These are phyloP conservation scores for Pilobolus umbonatus DNA, from an alignment of 192 early-diverging fungal genomes.

Conservation along the genomic window DNA sequence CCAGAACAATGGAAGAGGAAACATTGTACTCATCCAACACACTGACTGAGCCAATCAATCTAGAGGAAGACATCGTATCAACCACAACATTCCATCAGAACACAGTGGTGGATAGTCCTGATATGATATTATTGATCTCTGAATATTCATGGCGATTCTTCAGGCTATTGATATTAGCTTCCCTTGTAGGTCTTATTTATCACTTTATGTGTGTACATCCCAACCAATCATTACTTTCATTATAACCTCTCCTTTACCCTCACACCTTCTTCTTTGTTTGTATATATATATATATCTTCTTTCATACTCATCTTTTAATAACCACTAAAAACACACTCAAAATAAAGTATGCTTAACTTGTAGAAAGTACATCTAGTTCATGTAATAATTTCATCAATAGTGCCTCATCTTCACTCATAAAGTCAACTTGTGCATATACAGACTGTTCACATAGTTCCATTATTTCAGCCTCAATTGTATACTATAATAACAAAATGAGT, in stretches of 20 bases:
- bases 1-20: neutral
- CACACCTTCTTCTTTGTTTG: neutral
- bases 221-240: conserved; percentile 8
- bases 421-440: neutral
- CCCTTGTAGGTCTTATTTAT: conserved; percentile 19
- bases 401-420: neutral
- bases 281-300: neutral
- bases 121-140: conserved; percentile 13
- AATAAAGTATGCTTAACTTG: too few species aligned
- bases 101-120: neutral
- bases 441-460: neutral
- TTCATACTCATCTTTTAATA: neutral
- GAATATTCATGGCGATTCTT: conserved; percentile 27
- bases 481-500: neutral
- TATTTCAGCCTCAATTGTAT: neutral
- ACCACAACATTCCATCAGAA: neutral
- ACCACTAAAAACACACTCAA: too few species aligned
- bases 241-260: neutral
- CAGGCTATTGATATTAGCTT: conserved; percentile 21
- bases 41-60: conserved; percentile 3
- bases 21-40: neutral
- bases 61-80: neutral
- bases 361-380: neutral
- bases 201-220: conserved; percentile 24
- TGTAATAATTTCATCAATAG: too few species aligned